These are phyloP conservation scores for Pleurotus platypus DNA, from an alignment of 768 basidiomycete genomes.

Conservation along the genomic window DNA sequence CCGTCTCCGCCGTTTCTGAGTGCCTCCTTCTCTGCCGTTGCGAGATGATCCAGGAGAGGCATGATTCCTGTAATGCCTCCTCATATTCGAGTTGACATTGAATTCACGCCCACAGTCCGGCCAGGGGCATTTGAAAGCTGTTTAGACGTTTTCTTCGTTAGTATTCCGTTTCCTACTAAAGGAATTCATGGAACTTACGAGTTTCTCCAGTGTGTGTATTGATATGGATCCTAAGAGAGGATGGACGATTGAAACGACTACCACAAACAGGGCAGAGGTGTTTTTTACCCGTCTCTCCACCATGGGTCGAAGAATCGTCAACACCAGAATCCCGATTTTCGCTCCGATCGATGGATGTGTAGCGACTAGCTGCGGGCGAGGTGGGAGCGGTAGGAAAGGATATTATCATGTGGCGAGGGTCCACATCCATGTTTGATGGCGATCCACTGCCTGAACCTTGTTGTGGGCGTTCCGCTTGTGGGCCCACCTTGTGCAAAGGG, in stretches of 20 bases:
- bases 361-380: not conserved
- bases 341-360: not conserved
- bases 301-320: constrained; percentile 17
- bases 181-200: constrained; percentile 37
- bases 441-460: not conserved
- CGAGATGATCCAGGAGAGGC: constrained; percentile 29
- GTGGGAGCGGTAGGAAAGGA: not conserved
- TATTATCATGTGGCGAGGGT: not conserved
- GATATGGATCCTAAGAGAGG: constrained; percentile 61
- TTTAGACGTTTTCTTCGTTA: constrained; percentile 6
- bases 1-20: not conserved
- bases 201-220: constrained; percentile 70
- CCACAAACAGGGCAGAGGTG: constrained; percentile 51
- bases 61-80: constrained; percentile 75
- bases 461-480: not conserved
- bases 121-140: constrained; percentile 74
- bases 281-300: constrained; percentile 32
- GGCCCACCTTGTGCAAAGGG: not conserved
- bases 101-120: constrained; percentile 74
- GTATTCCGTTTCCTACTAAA: not conserved
- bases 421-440: not conserved
- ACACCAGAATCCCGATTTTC: constrained; percentile 18
- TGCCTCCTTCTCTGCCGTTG: not conserved
- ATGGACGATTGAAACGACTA: constrained; percentile 68
- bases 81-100: constrained; percentile 85